Evolutionary conservation across 331 rosid species (phyloP).

Genomic region (Acacia pycnantha): DNA sequence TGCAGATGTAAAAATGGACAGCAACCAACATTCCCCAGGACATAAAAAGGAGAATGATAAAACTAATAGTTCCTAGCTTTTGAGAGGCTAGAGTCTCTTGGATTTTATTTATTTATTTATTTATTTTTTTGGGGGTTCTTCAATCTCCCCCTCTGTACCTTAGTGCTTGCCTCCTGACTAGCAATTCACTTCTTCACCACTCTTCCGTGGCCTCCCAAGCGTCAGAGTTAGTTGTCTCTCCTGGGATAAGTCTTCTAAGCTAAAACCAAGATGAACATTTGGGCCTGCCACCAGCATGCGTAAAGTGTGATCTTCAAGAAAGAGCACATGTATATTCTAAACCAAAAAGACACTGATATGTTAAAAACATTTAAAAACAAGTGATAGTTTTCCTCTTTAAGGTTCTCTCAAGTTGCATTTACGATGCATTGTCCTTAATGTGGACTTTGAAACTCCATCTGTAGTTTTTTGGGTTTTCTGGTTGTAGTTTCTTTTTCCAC

Average conservation of each 20-base stretch:
- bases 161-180: background rate
- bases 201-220: background rate
- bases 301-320: background rate
- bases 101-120: rapidly evolving
- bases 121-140: background rate
- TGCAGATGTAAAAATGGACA: background rate
- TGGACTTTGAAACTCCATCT: background rate
- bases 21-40: background rate
- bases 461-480: background rate
- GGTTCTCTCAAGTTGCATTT: background rate
- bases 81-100: background rate
- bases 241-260: background rate
- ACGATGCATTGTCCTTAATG: background rate
- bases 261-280: background rate
- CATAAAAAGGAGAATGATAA: background rate
- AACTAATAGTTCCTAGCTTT: background rate
- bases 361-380: background rate
- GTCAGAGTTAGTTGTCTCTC: background rate
- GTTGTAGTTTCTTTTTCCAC: background rate
- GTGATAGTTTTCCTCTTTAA: background rate
- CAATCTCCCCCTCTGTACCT: background rate
- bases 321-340: background rate
- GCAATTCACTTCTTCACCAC: background rate
- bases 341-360: background rate
- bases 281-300: background rate